phyloP scores from a whole-genome alignment of 73 alveolate genomes.

The Paramecium sonneborni region DNA sequence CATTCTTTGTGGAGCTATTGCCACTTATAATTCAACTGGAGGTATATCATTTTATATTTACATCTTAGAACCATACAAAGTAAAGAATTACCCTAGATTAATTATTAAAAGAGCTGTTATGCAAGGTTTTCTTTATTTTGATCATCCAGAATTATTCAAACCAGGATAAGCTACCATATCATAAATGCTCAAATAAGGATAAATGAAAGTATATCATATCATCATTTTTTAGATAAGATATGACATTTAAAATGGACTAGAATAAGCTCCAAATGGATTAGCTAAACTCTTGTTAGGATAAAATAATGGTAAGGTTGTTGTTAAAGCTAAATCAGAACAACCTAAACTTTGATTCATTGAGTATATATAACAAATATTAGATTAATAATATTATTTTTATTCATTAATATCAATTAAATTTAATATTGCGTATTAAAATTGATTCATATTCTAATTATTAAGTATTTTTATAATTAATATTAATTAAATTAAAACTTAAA shows the following conservation, averaged over 20 bases:
- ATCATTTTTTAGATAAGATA: conserved; percentile 60
- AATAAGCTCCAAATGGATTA: conserved; percentile 70
- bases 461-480: background rate
- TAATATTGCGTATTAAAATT: too few species aligned
- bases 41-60: conserved; percentile 49
- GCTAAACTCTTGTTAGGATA: conserved; percentile 72
- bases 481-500: background rate
- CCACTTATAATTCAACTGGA: conserved; percentile 63
- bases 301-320: conserved; percentile 76
- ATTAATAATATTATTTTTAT: background rate
- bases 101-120: conserved; percentile 70
- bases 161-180: conserved; percentile 59
- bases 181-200: conserved; percentile 63
- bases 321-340: conserved; percentile 31
- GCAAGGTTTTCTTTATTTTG: conserved; percentile 78
- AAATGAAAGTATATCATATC: conserved; percentile 51
- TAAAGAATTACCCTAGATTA: conserved; percentile 75
- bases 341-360: conserved; percentile 18
- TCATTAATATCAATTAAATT: too few species aligned
- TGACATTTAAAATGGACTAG: conserved; percentile 72
- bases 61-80: conserved; percentile 44
- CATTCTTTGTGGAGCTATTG: conserved; percentile 71
- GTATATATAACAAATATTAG: background rate
- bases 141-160: conserved; percentile 65
- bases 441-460: background rate